Base-by-base conservation (phyloP, 441 rosid genomes). In the Hypseocharis bilobata region DNA sequence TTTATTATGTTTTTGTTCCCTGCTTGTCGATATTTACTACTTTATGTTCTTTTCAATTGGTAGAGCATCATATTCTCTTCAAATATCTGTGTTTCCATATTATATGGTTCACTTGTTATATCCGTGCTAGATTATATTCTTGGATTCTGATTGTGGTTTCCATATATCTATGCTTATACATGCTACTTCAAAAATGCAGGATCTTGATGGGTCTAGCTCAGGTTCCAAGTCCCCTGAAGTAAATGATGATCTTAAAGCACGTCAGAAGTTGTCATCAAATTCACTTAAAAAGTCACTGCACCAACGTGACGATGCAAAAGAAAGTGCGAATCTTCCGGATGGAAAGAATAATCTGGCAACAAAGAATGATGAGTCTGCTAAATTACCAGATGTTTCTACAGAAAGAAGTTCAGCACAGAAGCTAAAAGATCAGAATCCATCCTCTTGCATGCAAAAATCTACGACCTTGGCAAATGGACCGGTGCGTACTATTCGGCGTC, bases 141-240 rank as follows among this genome's bases (percentile, higher is more conserved):
- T 47, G 20, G 14, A 29, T 32, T 32, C 32, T n/a, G n/a, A n/a
- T n/a, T n/a, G n/a, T n/a, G n/a, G n/a, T n/a, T n/a, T n/a, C n/a
- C n/a, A n/a, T n/a, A n/a, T n/a, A n/a, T n/a, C 16, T 40, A 47
- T 68, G 36, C 68, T 73, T 27, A 59, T 42, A 11, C 42, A 62
- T 64, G 25, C 23, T 65, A 49, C 52, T 57, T 72, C 62, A 66
- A 70, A 58, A 64, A 42, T 77, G 85, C 90, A 89, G 98, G 83
- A 59, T 66, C 65, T 64, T 70, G 82, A 72, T 60, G 65, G 64
- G 25, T 55, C 27, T 66, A 75, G 80, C 70, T 60, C 76, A 52
- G 80, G 73, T 57, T 72, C 81, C 60, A 78, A 64, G 72, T 72
- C 78, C 51, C 62, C 82, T 42, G 74, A 79, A 77, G 76, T 66